These are phyloP conservation scores for Pseudozyma thailandica DNA, from an alignment of 1,284 basidiomycete genomes.

Conservation along the genomic window DNA sequence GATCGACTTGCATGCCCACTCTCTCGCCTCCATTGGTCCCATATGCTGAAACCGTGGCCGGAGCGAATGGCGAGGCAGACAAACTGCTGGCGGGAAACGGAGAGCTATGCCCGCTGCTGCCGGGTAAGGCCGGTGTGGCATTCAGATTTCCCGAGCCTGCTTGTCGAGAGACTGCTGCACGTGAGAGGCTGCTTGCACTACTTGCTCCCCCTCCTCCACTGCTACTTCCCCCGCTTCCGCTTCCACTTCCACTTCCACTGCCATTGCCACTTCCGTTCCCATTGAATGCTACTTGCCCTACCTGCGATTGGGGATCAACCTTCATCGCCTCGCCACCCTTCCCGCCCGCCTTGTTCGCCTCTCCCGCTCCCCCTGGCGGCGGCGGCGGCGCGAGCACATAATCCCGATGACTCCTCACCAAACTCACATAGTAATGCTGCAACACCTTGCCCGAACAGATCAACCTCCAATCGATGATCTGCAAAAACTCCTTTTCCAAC, in stretches of 20 bases:
- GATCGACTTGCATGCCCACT: slow-evolving; percentile 32
- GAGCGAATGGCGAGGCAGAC: slow-evolving; percentile 19
- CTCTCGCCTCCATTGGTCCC: slow-evolving; percentile 5
- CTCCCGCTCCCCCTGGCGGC: neutral
- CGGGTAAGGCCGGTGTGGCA: slow-evolving; percentile 5
- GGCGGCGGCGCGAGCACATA: slow-evolving; percentile 25
- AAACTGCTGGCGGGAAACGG: slow-evolving; percentile 27
- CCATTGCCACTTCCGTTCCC: no score
- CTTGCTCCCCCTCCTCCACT: neutral
- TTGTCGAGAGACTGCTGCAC: no score
- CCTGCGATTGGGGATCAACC: no score
- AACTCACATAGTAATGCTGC: slow-evolving; percentile 65
- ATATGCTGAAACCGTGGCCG: slow-evolving; percentile 1
- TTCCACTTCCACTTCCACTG: neutral
- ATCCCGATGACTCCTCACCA: slow-evolving; percentile 57
- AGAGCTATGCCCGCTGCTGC: slow-evolving; percentile 32
- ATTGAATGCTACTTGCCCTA: no score
- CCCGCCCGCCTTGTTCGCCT: neutral
- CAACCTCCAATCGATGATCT: slow-evolving; percentile 65
- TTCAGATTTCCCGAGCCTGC: no score
- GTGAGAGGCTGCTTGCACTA: neutral
- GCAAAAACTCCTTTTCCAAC: slow-evolving; percentile 67
- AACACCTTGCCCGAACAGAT: slow-evolving; percentile 57
- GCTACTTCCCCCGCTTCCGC: neutral
- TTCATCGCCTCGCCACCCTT: neutral